Base-by-base conservation (phyloP, 345 rosid genomes). In the Iberis pinnata region DNA sequence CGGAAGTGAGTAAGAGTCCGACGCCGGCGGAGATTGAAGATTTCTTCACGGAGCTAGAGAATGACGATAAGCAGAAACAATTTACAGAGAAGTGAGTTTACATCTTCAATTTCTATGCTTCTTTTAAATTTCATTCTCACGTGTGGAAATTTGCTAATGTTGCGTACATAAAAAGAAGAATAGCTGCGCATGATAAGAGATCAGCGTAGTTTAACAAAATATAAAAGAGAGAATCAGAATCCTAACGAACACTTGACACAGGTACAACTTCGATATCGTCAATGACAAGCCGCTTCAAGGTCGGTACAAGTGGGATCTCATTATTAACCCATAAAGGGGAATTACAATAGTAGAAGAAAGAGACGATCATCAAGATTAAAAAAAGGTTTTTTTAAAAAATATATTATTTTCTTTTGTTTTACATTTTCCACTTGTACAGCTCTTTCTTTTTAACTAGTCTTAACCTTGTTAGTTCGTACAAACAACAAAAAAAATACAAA, bases 201-300 rank as follows among this genome's bases (percentile, higher is more conserved):
- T 58, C 50, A 11, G 72, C 72, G 67, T 60, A 59, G 29, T 46
- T 45, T 59, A 67, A 60, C 71, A 53, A 17, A n/a, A 41, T 39
- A 47, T 13, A 54, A 4, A 15, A 24, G 38, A 43, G 13, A 39
- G 18, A 44, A 31, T 33, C 44, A 29, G 60, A 73, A 73, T 71
- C 63, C 75, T 75, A 75, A 73, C 76, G 64, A 70, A 59, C 63
- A 43, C 33, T 68, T 68, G 19, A 22, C 51, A 56, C 69, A 84
- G 94, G 86, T 84, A 84, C 80, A 84, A 84, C 50, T 84, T 65
- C 61, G 89, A 84, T 57, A 59, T 81, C 38, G 79, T 45, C 60
- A 84, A 76, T 64, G 94, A 84, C 24, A 56, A 44, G 71, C 89
- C 94, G 20, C 67, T 84, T 18, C 55, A 76, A 45, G 94, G 94